Conservation (phyloP, 129 eudicot species). For the Heracleum sosnowskyi region DNA sequence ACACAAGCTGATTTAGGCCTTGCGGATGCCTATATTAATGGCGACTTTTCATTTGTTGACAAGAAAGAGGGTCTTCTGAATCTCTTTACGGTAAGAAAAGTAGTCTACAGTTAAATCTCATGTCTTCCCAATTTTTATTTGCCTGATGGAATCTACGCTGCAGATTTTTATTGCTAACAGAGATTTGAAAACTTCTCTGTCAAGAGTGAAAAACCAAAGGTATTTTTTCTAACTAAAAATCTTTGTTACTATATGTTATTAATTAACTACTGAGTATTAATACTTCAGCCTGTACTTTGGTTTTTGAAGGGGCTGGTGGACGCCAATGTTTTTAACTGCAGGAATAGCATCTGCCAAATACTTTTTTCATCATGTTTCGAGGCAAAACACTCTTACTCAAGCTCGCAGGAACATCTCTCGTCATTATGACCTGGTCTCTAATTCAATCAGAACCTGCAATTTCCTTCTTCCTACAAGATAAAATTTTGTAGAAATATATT, state of each 20-base stretch:
- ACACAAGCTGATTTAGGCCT: conserved; percentile 92
- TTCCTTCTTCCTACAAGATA: not conserved
- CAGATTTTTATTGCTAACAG: conserved; percentile 69
- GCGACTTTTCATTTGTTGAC: conserved; percentile 87
- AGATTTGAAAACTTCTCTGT: conserved; percentile 35
- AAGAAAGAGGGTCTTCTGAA: conserved; percentile 68
- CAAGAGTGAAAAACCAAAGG: conserved; percentile 46
- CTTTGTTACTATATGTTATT: not conserved
- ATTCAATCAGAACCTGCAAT: not conserved
- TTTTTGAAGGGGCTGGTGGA: conserved; percentile 84
- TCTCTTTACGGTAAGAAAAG: conserved; percentile 60
- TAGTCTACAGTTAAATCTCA: not conserved
- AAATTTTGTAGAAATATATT: not conserved
- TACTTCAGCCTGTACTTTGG: not conserved
- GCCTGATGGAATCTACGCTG: conserved; percentile 5
- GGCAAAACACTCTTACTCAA: conserved; percentile 78
- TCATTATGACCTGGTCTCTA: conserved; percentile 76
- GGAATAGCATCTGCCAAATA: conserved; percentile 86
- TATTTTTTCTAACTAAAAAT: conserved; percentile 9
- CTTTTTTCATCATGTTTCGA: conserved; percentile 54
- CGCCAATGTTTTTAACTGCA: conserved; percentile 80
- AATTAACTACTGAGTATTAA: not conserved
- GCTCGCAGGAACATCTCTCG: conserved; percentile 95
- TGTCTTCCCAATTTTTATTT: not conserved
- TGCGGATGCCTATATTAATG: conserved; percentile 91